Base-by-base conservation (phyloP, 805 yeast genomes). In the Barnettozyma sucrosica region DNA sequence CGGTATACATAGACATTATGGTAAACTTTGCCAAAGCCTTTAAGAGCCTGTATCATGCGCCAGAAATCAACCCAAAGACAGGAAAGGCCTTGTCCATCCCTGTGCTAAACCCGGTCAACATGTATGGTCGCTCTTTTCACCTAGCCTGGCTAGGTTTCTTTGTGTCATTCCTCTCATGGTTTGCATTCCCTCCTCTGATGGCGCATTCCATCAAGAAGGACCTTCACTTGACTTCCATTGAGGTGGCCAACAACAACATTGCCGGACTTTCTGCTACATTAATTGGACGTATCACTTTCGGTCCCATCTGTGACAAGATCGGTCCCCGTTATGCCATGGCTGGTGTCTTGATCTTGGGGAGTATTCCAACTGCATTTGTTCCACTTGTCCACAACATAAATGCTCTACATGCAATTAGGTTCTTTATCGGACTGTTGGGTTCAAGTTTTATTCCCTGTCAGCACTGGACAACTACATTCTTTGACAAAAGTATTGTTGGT, bases 351-450 rank as follows among this genome's bases (percentile, higher is more conserved):
- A 8, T 62, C 1, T 32, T 52, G 2, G 67, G 67, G 8, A 52
- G 63, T 28, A 48, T 63, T 11, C 66, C 67, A 23, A 63, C 66
- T 16, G 66, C 64, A 9, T 49, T 59, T 34, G 56, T 54, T 24
- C 62, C 64, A 3, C 46, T 54, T 4, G 61, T 61, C 16, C 45
- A 49, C 16, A 59, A 57, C 47, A 52, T 62, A 39, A 38, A 44
- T 7, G 59, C 59, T 1, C 46, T 68, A 7, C 67, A 68, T 43
- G 66, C 59, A 3, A 49, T 66, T 19, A 51, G 66, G 26, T 72
- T 73, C 48, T 53, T 70, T 11, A 53, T 71, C 30, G 80, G 79
- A 0, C 55, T 75, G 13, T 51, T 66, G 8, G 70, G 69, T 26
- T 63, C 64, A 14, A 57, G 63, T 25, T 63, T 63, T 42, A 56